Evolutionary conservation across 2,329 filamentous ascomycete genomes (phyloP), one percentile per base, ranked within the genome.

Genomic region (Emergomyces africanus): DNA sequence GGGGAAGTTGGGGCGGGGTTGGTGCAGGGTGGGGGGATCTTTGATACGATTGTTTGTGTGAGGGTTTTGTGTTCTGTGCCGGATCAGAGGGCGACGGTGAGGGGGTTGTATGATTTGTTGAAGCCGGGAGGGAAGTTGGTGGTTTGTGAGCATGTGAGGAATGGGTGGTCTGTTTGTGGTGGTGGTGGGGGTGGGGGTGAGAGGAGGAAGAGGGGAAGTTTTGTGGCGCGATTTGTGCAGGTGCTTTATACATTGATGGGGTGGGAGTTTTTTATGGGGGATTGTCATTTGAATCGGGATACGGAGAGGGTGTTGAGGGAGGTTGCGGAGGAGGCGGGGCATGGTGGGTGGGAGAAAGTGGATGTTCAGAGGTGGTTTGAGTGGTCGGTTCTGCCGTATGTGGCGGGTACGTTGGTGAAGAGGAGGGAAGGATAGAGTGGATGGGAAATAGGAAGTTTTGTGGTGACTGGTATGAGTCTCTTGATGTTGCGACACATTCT

Each of bases 21-120:
- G 3, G 57, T 68, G 6, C 49, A 64, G 0, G 61, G 64, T 37
- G 67, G 67, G 2, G 76, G 75, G 0, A 63, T 81, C 0, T 81
- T 83, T 51, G 81, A 84, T 64, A 79, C 79, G 14, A 79, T 83
- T 53, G 69, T 81, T 54, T 79, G 78, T 60, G 69, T 81, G 10
- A 73, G 80, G 0, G 81, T 83, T 1, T 68, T 83, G 2, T 84
- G 81, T 62, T 78, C 78, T 3, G 77, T 83, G 9, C 78, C 79
- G 0, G 66, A 76, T 48, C 71, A 76, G 25, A 71, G 77, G 54
- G 68, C 73, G 55, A 79, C 78, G 2, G 71, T 77, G 18, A 65
- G 67, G 1, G 74, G 76, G 1, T 62, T 83, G 42, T 82, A 82
- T 65, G 64, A 64, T 0, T 65, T 83, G 61, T 66, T 83, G 44